Evolutionary conservation across 2,329 filamentous ascomycete genomes (phyloP).

Genomic region (Coniella vitis): DNA sequence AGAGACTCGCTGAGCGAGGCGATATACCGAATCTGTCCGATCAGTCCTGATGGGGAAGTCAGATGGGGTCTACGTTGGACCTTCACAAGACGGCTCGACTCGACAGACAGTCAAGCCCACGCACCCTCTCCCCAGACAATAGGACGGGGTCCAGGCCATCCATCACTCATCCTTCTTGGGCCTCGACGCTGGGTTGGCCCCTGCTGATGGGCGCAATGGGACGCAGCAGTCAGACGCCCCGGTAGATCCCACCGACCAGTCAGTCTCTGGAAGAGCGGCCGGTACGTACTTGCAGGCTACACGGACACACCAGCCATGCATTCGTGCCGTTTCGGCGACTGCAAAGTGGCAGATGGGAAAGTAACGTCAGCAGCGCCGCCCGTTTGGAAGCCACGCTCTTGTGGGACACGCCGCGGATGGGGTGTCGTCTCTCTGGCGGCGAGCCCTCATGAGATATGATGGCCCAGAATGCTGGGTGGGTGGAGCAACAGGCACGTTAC

Average conservation of each 20-base stretch:
- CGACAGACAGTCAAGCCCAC: too few relatives aligned
- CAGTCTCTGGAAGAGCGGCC: not conserved
- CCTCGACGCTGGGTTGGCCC: not conserved
- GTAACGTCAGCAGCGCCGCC: not conserved
- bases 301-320: not conserved
- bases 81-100: not conserved
- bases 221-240: too few relatives aligned
- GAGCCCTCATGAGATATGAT: not conserved
- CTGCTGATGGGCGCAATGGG: not conserved
- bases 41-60: conserved; percentile 10
- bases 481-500: too few relatives aligned
- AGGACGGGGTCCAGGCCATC: too few relatives aligned
- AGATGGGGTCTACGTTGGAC: not conserved
- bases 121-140: not conserved
- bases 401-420: not conserved
- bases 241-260: too few relatives aligned
- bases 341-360: not conserved
- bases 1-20: conserved; percentile 11
- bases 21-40: conserved; percentile 12
- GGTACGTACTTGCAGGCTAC: not conserved
- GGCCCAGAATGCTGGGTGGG: not conserved
- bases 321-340: not conserved
- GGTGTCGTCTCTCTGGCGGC: not conserved
- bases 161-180: not conserved
- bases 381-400: not conserved